Evolutionary conservation across 495 filamentous ascomycete species (phyloP), one percentile per base, ranked within the genome.

Genomic region (Tuber brumale): DNA sequence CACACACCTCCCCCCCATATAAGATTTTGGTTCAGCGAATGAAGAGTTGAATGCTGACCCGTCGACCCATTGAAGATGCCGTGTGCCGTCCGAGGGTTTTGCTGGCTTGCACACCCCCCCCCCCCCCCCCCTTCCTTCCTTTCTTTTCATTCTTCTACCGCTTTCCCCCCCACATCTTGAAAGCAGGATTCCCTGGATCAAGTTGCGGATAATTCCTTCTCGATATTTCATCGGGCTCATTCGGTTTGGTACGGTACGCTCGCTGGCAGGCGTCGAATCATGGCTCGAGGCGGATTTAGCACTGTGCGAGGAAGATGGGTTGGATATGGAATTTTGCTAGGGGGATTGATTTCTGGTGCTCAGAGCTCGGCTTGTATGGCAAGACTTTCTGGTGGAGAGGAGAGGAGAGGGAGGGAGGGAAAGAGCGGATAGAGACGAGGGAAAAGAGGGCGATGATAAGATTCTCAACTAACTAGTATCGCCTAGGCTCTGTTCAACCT

Each of bases 401-500:
- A 31, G 57, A 35, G 46, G 7, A 48, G 57, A 3, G 23, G 23
- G 48, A 51, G 57, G 57, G 12, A 16, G 27, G 57, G n/a, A 27
- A 35, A 14, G 14, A 35, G 3, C 18, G 57, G 57, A 66, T 19
- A 3, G 27, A 35, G n/a, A 35, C 14, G 27, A 7, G 6, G 51
- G 57, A 35, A 27, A 35, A 35, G 57, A 19, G 27, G 51, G 3
- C 10, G n/a, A 21, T n/a, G 51, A 57, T 57, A 57, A 16, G 51
- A 61, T 61, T 35, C 31, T 66, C 31, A 66, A 66, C 57, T 66
- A 66, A 66, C 57, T 35, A 3, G 27, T 66, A 7, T 35, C 27
- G 12, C n/a, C 12, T 27, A 77, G 76, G 69, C 46, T 44, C 66
- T 69, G 23, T 72, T 39, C 27, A 39, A 43, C 70, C 70, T n/a